A percentile compares a stretch with the other conserved stretches of the same genome.
Evolutionary conservation across 225 moss, liverwort and hornwort species (phyloP).

Genomic region (Antitrichia curtipendula): DNA sequence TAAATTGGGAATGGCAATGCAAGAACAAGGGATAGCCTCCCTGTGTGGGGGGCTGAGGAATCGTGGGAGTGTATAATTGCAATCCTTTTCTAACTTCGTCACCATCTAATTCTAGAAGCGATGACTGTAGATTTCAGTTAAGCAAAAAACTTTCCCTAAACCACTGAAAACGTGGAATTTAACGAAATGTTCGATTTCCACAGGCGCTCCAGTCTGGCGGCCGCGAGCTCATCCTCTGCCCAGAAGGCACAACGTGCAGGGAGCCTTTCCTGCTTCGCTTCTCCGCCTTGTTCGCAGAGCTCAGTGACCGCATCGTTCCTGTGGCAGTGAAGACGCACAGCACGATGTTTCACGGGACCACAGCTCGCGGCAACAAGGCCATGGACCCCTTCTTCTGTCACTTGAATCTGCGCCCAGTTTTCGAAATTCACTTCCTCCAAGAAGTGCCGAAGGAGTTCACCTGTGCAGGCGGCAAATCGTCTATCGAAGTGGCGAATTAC

Average conservation of each 20-base stretch:
- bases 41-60: background rate
- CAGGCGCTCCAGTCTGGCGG: background rate
- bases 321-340: slow-evolving; percentile 60
- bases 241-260: slow-evolving; percentile 84
- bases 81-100: background rate
- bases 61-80: background rate
- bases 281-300: slow-evolving; percentile 78
- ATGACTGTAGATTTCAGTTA: background rate
- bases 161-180: background rate
- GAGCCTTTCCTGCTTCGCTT: slow-evolving; percentile 85
- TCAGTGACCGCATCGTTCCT: slow-evolving; percentile 65
- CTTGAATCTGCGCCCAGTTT: slow-evolving; percentile 51
- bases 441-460: slow-evolving; percentile 56
- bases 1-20: no score
- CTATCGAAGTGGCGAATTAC: slow-evolving; percentile 69
- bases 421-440: slow-evolving; percentile 58
- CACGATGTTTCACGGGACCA: slow-evolving; percentile 87
- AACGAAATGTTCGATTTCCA: background rate
- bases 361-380: slow-evolving; percentile 78
- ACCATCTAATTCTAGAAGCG: background rate
- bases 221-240: slow-evolving; percentile 68
- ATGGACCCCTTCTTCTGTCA: slow-evolving; percentile 90
- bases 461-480: slow-evolving; percentile 49
- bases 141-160: background rate
- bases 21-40: background rate